Evolutionary conservation across 805 yeast species (phyloP).

Genomic region (Diddensiella caesifluorescens): DNA sequence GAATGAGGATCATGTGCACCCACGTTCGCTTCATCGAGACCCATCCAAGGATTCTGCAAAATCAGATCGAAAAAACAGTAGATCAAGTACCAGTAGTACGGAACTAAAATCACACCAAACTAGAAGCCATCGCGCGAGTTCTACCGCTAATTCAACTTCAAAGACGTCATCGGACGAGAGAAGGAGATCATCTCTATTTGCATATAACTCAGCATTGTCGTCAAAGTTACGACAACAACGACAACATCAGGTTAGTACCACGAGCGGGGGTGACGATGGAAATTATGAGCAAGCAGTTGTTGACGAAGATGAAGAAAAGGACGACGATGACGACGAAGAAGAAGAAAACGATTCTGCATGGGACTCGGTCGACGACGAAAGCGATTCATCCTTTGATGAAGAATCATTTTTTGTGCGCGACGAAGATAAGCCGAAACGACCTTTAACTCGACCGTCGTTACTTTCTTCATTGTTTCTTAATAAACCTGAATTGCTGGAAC

Average conservation of each 20-base stretch:
- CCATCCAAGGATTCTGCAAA: too few relatives aligned
- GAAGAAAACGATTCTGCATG: conserved; percentile 34
- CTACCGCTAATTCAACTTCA: neutral
- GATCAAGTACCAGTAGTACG: too few relatives aligned
- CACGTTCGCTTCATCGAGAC: neutral
- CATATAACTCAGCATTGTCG: neutral
- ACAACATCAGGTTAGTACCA: conserved; percentile 10
- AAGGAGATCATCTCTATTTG: conserved; percentile 3
- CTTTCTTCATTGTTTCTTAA: conserved; percentile 36
- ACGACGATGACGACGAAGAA: conserved; percentile 24
- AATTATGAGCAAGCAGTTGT: conserved; percentile 16
- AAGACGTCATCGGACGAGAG: neutral
- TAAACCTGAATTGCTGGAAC: conserved; percentile 24
- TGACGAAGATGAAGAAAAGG: conserved; percentile 20
- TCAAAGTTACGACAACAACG: conserved; percentile 4
- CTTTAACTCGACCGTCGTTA: conserved; percentile 33
- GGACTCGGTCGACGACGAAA: conserved; percentile 36
- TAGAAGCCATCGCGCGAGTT: too few relatives aligned
- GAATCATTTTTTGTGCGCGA: conserved; percentile 27
- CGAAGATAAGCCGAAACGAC: conserved; percentile 27
- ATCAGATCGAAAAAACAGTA: too few relatives aligned
- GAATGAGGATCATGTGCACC: conserved; percentile 9
- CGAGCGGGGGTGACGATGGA: too few relatives aligned
- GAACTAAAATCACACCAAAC: too few relatives aligned
- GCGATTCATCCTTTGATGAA: conserved; percentile 30